phyloP scores from a whole-genome alignment of 768 basidiomycete genomes.

The Tylopilus rubrobrunneus region DNA sequence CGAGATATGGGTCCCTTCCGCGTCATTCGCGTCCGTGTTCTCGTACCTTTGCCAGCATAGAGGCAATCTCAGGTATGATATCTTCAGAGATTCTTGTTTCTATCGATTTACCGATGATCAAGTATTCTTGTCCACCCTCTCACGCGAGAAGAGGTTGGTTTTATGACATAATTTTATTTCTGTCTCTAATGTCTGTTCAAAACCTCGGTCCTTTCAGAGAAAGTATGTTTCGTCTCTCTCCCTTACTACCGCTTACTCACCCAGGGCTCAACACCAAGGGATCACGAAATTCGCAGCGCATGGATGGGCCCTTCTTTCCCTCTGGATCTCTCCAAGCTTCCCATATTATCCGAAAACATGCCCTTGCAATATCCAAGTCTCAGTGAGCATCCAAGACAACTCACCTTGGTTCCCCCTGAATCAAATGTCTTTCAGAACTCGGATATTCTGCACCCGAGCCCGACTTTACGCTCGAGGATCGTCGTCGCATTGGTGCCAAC shows the following conservation, averaged over 20 bases:
- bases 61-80: slow-evolving; percentile 58
- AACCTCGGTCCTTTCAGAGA: slow-evolving; percentile 34
- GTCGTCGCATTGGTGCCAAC: slow-evolving; percentile 54
- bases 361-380: slow-evolving; percentile 67
- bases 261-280: slow-evolving; percentile 35
- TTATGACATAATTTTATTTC: background rate
- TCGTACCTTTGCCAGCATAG: slow-evolving; percentile 70
- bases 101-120: background rate
- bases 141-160: slow-evolving; percentile 62
- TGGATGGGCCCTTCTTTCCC: slow-evolving; percentile 75
- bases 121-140: slow-evolving; percentile 75
- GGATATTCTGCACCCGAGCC: slow-evolving; percentile 61
- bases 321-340: slow-evolving; percentile 57
- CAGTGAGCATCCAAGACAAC: slow-evolving; percentile 38
- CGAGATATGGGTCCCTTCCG: slow-evolving; percentile 75
- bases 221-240: slow-evolving; percentile 35
- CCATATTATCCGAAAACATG: slow-evolving; percentile 47
- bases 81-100: background rate
- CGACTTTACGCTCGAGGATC: slow-evolving; percentile 54
- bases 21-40: slow-evolving; percentile 72
- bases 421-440: slow-evolving; percentile 42
- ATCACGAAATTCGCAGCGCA: slow-evolving; percentile 64
- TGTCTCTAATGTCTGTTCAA: background rate
- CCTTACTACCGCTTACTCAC: background rate
- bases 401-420: background rate